Evolutionary conservation across 306 rosid genomes (phyloP).

Genomic region (Cotoneaster glaucophyllus): DNA sequence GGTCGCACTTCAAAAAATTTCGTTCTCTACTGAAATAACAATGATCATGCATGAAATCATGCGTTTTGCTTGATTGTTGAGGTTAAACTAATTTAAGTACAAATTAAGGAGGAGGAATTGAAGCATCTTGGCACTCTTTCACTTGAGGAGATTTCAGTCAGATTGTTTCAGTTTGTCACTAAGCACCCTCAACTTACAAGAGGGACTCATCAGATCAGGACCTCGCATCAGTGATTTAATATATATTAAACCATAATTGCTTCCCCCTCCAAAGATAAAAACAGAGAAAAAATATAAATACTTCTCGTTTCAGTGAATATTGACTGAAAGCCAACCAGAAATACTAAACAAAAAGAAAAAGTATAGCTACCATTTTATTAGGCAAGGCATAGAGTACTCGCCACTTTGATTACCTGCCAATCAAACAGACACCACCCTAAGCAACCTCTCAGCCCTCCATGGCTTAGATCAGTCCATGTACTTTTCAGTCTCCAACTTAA

Average conservation of each 20-base stretch:
- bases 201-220: constrained; percentile 21
- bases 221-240: constrained; percentile 36
- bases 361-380: constrained; percentile 16
- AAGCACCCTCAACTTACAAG: constrained; percentile 27
- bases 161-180: constrained; percentile 44
- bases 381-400: constrained; percentile 44
- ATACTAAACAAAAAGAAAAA: constrained; percentile 5
- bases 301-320: constrained; percentile 13
- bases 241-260: constrained; percentile 8
- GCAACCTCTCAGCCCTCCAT: constrained; percentile 18
- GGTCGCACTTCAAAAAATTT: neutral
- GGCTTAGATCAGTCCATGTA: constrained; percentile 13
- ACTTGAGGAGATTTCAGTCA: constrained; percentile 52
- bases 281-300: constrained; percentile 15
- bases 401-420: constrained; percentile 50
- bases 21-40: neutral
- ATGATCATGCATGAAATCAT: neutral
- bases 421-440: constrained; percentile 17
- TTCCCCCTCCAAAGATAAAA: constrained; percentile 17
- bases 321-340: constrained; percentile 38
- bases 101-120: constrained; percentile 11
- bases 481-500: constrained; percentile 13
- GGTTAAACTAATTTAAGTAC: neutral
- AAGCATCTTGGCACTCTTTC: constrained; percentile 22
- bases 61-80: neutral